Evolutionary conservation across 148 eudicot species (phyloP).

Genomic region (Suaeda aralocaspica): DNA sequence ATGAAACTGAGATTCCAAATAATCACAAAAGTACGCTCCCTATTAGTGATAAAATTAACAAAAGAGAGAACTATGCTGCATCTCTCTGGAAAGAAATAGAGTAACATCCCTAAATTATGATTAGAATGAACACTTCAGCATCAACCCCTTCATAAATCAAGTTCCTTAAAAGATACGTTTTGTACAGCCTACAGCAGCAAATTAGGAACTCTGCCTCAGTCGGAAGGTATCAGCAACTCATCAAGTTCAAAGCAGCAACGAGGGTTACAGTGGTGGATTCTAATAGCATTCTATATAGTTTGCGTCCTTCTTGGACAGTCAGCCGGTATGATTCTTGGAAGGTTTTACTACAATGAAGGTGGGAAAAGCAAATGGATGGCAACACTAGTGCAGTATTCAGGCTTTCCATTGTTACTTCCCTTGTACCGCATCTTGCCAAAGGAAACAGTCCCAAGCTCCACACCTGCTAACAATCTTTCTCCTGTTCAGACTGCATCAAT

Average conservation of each 20-base stretch:
- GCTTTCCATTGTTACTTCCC: constrained; percentile 45
- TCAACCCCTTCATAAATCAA: background rate
- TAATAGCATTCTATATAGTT: constrained; percentile 23
- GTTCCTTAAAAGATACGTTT: background rate
- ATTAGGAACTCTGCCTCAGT: background rate
- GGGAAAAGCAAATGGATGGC: constrained; percentile 48
- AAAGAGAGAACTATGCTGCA: too few relatives aligned
- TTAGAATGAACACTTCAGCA: background rate
- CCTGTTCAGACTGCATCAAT: constrained; percentile 1
- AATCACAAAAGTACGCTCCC: too few relatives aligned
- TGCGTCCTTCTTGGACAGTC: constrained; percentile 43
- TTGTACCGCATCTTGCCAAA: constrained; percentile 23
- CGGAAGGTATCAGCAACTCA: constrained; percentile 3
- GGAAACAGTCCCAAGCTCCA: background rate
- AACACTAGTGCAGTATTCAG: constrained; percentile 30
- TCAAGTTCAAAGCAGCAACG: background rate
- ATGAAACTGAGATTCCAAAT: too few relatives aligned
- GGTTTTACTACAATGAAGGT: constrained; percentile 41
- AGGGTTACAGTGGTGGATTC: constrained; percentile 34
- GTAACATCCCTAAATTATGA: background rate
- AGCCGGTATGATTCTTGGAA: constrained; percentile 33
- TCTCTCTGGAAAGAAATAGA: background rate
- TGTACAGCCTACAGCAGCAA: background rate
- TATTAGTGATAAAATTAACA: too few relatives aligned
- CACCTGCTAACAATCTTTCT: constrained; percentile 13